Base-by-base conservation (phyloP, 129 eudicot genomes). In the Pittosporum tobira region DNA sequence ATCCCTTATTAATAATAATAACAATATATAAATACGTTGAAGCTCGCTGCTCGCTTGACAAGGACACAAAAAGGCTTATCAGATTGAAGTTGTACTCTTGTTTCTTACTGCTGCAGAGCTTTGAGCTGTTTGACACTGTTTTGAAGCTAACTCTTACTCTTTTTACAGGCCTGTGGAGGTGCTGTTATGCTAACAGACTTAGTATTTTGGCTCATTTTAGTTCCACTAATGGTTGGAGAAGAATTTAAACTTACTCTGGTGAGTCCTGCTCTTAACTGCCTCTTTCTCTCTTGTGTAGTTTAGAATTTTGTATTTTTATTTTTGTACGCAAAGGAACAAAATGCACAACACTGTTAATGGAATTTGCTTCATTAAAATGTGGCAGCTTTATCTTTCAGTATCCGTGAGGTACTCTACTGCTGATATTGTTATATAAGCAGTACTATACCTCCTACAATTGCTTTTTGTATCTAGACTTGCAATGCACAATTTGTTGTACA, bases 151-250 rank as follows among this genome's bases (percentile, higher is more conserved):
- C 31, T 45, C n/a, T 0, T 27, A 51, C 45, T 46, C 20, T 68
- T 57, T n/a, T 23, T 43, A 69, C 85, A 88, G 96, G 70, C 76
- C 50, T 84, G 81, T 84, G 95, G 85, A 67, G 95, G 94, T 44
- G 96, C 95, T 23, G 82, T 75, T 40, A 60, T 88, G 67, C 79
- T 88, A 30, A 79, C 96, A n/a, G 96, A 88, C 59, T 58, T 84
- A 1, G 91, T 84, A 28, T 88, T 88, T 68, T 88, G 96, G 96
- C 30, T 81, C 70, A 73, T 88, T 26, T 62, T 88, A 55, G 65
- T 84, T 65, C 96, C 96, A 22, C 72, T 84, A 71, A 72, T 81
- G 71, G 4, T 73, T 2, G 85, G 83, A 15, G 81, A 71, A 37
- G 43, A 59, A 57, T 84, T 84, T 71, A 46, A 70, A 51, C 78